Base-by-base conservation (phyloP, 345 rosid genomes). In the Luvunga scandens region DNA sequence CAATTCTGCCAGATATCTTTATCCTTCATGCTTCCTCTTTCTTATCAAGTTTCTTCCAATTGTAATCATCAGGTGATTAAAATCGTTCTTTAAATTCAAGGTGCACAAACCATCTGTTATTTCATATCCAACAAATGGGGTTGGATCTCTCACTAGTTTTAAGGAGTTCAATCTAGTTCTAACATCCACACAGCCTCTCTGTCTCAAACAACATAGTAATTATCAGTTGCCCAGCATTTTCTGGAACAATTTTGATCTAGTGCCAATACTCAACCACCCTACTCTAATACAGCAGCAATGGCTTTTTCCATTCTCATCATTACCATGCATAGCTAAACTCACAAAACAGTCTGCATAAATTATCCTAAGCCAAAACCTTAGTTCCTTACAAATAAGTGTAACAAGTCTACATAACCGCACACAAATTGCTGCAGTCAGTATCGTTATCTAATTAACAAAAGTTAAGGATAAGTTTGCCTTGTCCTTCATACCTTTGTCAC, bases 401-500 rank as follows among this genome's bases (percentile, higher is more conserved):
- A 45, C 61, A 39, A 39, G 42, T 75, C 25, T 9, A 75, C 18
- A 21, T 22, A 57, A 31, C 18, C 3, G 36, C 48, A 62, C 2
- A 28, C 18, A 12, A 21, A 2, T 16, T 75, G 63, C 68, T 24
- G 22, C 38, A 62, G 50, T 13, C 60, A 50, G 7, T 2, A 50
- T 19, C 14, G 21, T 74, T 21, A 53, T 34, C 27, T 31, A 18
- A 33, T 24, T 19, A 33, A 76, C 7, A 55, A 55, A 55, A n/a
- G n/a, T 55, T 73, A 16, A 69, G 38, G 53, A 16, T 33, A 66
- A 75, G 16, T 25, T 28, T 66, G 55, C 36, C 62, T 9, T 72
- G n/a, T 59, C 78, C 69, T 86, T 31, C 81, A 69, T 88, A 94
- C 98, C 97, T 94, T 94, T 59, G 97, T 91, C 77, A 94, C 88